phyloP scores from a whole-genome alignment of 176 grass and related monocot genomes.

The Ensete glaucum region DNA sequence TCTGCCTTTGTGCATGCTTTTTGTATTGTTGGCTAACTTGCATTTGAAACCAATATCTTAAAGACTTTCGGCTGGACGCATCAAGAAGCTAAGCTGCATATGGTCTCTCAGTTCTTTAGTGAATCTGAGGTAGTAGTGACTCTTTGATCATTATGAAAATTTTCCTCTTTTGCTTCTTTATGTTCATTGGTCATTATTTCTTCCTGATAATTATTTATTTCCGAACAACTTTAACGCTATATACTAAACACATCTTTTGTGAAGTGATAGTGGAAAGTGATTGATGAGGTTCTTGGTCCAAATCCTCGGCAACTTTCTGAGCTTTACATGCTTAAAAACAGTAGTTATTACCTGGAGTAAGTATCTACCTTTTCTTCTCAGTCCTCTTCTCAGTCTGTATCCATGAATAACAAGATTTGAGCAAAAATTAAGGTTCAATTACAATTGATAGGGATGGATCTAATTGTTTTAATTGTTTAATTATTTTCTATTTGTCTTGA shows the following conservation, averaged over 20 bases:
- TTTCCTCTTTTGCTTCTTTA: slow-evolving; percentile 20
- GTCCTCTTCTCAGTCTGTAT: neutral
- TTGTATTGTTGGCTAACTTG: neutral
- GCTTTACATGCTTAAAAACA: slow-evolving; percentile 78
- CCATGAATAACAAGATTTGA: neutral
- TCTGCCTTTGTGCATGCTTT: neutral
- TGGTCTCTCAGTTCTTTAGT: slow-evolving; percentile 87
- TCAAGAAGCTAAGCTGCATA: slow-evolving; percentile 85
- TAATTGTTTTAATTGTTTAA: too few relatives aligned
- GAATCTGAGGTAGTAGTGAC: slow-evolving; percentile 69
- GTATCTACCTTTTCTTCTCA: slow-evolving; percentile 8
- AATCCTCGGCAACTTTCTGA: slow-evolving; percentile 83
- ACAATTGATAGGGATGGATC: neutral
- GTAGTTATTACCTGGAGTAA: slow-evolving; percentile 47
- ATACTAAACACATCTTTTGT: slow-evolving; percentile 43
- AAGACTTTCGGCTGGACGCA: slow-evolving; percentile 88
- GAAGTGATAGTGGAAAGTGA: slow-evolving; percentile 99
- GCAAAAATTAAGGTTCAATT: neutral
- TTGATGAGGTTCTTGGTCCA: slow-evolving; percentile 86
- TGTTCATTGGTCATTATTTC: slow-evolving; percentile 1
- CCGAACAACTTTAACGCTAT: slow-evolving; percentile 5
- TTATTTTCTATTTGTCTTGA: too few relatives aligned
- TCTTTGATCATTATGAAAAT: slow-evolving; percentile 19
- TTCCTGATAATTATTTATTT: too few relatives aligned
- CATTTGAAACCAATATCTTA: slow-evolving; percentile 8